Evolutionary conservation across 306 rosid genomes (phyloP).

Genomic region (Pachyrhizus erosus): DNA sequence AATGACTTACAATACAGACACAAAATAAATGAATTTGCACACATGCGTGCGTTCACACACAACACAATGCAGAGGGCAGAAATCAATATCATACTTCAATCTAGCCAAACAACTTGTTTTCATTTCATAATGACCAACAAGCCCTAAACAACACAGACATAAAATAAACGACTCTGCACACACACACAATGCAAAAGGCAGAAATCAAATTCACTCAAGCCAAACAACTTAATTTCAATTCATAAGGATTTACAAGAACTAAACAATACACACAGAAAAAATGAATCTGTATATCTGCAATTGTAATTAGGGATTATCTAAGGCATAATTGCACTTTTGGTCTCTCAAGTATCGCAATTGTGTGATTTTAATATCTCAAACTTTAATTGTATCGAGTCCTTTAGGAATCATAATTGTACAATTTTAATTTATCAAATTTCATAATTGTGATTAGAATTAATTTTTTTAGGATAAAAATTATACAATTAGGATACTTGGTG

Average conservation of each 20-base stretch:
- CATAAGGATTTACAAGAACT: background rate
- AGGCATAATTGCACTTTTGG: no score
- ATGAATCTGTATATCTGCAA: background rate
- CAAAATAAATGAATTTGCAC: background rate
- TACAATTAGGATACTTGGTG: no score
- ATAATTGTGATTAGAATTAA: no score
- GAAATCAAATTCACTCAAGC: background rate
- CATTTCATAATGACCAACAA: background rate
- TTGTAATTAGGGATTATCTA: conserved; percentile 8
- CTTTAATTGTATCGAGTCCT: no score
- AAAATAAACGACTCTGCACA: background rate
- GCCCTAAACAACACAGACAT: background rate
- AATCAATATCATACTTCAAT: background rate
- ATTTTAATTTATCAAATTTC: no score
- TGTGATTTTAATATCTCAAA: no score
- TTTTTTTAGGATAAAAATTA: no score
- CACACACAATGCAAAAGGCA: background rate
- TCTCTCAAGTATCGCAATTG: no score
- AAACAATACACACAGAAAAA: background rate
- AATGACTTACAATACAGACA: background rate
- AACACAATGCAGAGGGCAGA: background rate
- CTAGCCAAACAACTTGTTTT: background rate
- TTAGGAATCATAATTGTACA: no score
- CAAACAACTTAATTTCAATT: background rate
- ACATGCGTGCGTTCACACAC: background rate